phyloP scores from a whole-genome alignment of 768 basidiomycete species.

The Russula foetens region DNA sequence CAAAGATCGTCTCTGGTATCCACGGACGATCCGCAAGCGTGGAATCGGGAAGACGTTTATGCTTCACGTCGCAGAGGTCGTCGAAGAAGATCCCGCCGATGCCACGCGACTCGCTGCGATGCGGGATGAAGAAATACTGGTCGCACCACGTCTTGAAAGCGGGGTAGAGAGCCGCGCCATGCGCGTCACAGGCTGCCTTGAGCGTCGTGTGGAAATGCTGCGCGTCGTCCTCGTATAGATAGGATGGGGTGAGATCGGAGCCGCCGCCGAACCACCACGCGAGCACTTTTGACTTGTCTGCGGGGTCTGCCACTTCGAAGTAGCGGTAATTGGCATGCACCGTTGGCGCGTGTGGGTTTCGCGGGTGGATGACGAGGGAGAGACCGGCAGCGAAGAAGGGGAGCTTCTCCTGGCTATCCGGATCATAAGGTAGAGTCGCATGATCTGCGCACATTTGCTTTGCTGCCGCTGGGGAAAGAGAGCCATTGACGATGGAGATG shows the following conservation, averaged over 20 bases:
- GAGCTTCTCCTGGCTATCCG: conserved; percentile 47
- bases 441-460: conserved; percentile 96
- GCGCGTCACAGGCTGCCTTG: conserved; percentile 65
- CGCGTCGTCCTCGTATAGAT: conserved; percentile 84
- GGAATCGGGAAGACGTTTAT: conserved; percentile 50
- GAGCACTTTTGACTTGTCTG: conserved; percentile 39
- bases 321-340: conserved; percentile 96
- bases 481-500: conserved; percentile 85
- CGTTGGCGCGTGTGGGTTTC: conserved; percentile 89
- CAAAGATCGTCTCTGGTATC: conserved; percentile 64
- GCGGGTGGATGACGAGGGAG: conserved; percentile 88
- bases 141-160: conserved; percentile 95
- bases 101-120: conserved; percentile 79
- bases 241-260: conserved; percentile 88
- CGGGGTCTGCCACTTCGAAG: conserved; percentile 67
- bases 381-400: conserved; percentile 94
- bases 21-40: conserved; percentile 36
- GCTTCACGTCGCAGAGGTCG: conserved; percentile 65
- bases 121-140: conserved; percentile 91
- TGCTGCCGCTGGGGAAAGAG: conserved; percentile 81
- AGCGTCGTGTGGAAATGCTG: conserved; percentile 78
- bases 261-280: conserved; percentile 99
- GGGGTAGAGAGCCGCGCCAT: conserved; percentile 60
- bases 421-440: conserved; percentile 57
- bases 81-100: conserved; percentile 97